Evolutionary conservation across 2,329 filamentous ascomycete genomes (phyloP), one percentile per base, ranked within the genome.

Genomic region (Tolypocladium sp.): DNA sequence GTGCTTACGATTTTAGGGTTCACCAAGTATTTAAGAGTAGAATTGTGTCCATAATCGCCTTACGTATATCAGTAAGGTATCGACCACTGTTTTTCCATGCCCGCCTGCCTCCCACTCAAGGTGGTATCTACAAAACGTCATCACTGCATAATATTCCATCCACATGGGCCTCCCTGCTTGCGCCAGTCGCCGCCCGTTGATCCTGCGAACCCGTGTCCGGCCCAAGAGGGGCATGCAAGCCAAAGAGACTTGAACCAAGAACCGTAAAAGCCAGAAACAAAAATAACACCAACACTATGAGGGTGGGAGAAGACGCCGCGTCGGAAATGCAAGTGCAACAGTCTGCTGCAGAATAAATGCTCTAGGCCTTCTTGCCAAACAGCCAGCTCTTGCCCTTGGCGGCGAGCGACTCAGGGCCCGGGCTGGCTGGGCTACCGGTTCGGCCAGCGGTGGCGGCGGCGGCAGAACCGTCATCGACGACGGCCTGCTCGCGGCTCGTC

Each of bases 371-470:
- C 72, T 79, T 82, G 64, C 75, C 73, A 59, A 82, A 75, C 60
- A 81, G 74, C 73, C 76, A 77, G 62, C 76, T 75, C 72, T 77
- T 81, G 63, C 78, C 75, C 70, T 78, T 80, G 63, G 73, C 67
- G 4, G 73, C 73, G 20, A 66, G 55, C 8, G 64, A 59, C 59
- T 68, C 67, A 22, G 59, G 15, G 4, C 55, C 62, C 5, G 46
- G 7, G 15, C 15, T n/a, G 58, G 57, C 52, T 49, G 55, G 55
- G 33, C 57, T 59, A 38, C 53, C 51, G 25, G 55, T 40, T 56
- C 40, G n/a, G 17, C 46, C 52, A n/a, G 52, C 27, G 30, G 40
- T 27, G 27, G 52, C 27, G 30, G 40, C 35, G 44, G 27, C 61
- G 58, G 63, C 60, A 15, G 38, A 40, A 44, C 62, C 58, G 58